Base-by-base conservation (phyloP, 352 stramenopile genomes). In the Phytophthora pini region DNA sequence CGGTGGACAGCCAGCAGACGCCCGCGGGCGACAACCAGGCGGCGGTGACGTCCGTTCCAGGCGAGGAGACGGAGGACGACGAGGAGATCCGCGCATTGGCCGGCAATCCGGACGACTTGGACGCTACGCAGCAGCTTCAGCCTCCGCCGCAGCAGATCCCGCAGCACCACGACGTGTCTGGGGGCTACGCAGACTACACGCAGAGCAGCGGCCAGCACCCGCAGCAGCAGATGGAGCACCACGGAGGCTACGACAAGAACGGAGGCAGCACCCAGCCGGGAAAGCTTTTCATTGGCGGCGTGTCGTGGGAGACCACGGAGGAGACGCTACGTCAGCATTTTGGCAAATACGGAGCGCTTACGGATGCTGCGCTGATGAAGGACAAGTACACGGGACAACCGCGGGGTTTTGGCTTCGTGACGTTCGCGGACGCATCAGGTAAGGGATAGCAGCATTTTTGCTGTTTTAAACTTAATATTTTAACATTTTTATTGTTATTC, bases 281-380 rank as follows among this genome's bases (percentile, higher is more conserved):
- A 73, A 98, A 98, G 70, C 82, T 97, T 15, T 98, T 98, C 60
- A 89, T 97, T 57, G 92, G 92, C 43, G 92, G 92, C 15, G 85
- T 98, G 31, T 93, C 84, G 40, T 98, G 92, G 92, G 87, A 97
- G 56, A 98, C 92, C n/a, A 96, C 89, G n/a, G 92, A 98, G 57
- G 92, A 98, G 47, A 82, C 80, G n/a, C 65, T 98, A 56, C 86
- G 85, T 26, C 71, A 82, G 51, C 87, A 98, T 51, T 98, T 98
- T 65, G 75, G 84, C 70, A 94, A 95, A 70, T 97, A 94, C 58
- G 92, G 92, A 29, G 68, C 68, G 53, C 74, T 98, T 8, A 93
- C 84, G 29, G 88, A 97, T 57, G 91, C 91, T 9, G 89, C 87
- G 52, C 68, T 98, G 41, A 98, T 98, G 90, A 95, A 96, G 73